Evolutionary conservation across 768 basidiomycete species (phyloP).

Genomic region (Naganishia onofrii): DNA sequence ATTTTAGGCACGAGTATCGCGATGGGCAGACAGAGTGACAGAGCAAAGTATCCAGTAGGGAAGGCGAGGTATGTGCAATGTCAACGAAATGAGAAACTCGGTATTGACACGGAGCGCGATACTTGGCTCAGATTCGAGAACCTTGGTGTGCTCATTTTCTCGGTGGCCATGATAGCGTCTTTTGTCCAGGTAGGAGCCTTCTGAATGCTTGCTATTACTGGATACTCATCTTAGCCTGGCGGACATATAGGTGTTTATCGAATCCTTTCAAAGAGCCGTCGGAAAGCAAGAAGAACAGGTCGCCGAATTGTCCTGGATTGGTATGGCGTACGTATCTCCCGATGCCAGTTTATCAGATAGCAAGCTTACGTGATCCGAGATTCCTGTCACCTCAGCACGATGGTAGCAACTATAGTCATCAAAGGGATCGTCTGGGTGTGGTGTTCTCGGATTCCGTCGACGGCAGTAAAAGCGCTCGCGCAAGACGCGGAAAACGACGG

Average conservation of each 20-base stretch:
- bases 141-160: constrained; percentile 54
- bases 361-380: neutral
- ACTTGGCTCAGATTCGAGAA: constrained; percentile 48
- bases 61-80: constrained; percentile 48
- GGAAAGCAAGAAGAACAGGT: constrained; percentile 37
- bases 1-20: constrained; percentile 52
- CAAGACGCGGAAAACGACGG: constrained; percentile 56
- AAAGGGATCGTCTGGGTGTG: constrained; percentile 51
- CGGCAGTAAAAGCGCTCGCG: constrained; percentile 52
- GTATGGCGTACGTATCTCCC: constrained; percentile 41
- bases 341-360: neutral
- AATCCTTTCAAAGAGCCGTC: constrained; percentile 49
- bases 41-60: constrained; percentile 48
- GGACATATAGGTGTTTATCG: constrained; percentile 53
- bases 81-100: no score
- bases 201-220: neutral
- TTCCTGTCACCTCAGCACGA: constrained; percentile 38
- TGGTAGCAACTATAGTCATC: constrained; percentile 53
- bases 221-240: neutral
- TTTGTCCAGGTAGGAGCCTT: constrained; percentile 38
- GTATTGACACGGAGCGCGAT: no score
- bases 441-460: constrained; percentile 49
- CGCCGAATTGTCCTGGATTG: constrained; percentile 43
- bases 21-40: constrained; percentile 39
- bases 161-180: constrained; percentile 54